Base-by-base conservation (phyloP, 2,329 filamentous ascomycete genomes). In the Ascochyta rabiei region DNA sequence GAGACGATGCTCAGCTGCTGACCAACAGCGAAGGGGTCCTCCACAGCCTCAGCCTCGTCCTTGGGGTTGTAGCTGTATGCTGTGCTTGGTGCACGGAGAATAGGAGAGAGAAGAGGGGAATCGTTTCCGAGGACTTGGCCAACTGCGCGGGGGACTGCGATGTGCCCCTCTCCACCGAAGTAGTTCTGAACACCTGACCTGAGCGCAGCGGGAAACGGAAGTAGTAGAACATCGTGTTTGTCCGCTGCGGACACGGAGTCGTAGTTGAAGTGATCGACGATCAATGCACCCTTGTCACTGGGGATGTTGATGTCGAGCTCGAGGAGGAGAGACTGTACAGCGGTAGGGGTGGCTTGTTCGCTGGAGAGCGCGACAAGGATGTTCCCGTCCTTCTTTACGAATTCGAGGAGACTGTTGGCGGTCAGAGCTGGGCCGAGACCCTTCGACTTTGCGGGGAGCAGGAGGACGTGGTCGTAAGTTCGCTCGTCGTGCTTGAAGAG, bases 231-330 rank as follows among this genome's bases (percentile, higher is more conserved):
- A 77, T 98, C 91, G 77, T 99, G 95, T 71, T 87, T 85, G 61
- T 97, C 92, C 44, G 86, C 72, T 4, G 93, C 89, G 35, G 89
- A 91, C 28, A 84, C 66, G 52, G 84, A 82, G 71, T 98, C 93
- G 78, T 95, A 95, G 80, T 91, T 89, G 86, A 98, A 97, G 81
- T 99, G 95, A 77, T 98, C 95, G 58, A 98, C 88, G 6, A 96
- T 89, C 53, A 93, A 81, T 53, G 90, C 87, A 51, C 89, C 91
- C 69, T 93, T 90, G 77, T 96, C 93, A 31, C 86, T 79, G 34
- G 95, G 91, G n/a, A 97, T 85, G 63, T 87, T 82, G 70, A 99
- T 89, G 72, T 97, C 93, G 74, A 97, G 83, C 77, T 98, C 92
- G 68, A 90, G 81, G 46, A 98, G 89, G 52, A 96, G 82, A 37